These are phyloP conservation scores for Didymella segeticola DNA, from an alignment of 2,329 filamentous ascomycete genomes.

Conservation along the genomic window DNA sequence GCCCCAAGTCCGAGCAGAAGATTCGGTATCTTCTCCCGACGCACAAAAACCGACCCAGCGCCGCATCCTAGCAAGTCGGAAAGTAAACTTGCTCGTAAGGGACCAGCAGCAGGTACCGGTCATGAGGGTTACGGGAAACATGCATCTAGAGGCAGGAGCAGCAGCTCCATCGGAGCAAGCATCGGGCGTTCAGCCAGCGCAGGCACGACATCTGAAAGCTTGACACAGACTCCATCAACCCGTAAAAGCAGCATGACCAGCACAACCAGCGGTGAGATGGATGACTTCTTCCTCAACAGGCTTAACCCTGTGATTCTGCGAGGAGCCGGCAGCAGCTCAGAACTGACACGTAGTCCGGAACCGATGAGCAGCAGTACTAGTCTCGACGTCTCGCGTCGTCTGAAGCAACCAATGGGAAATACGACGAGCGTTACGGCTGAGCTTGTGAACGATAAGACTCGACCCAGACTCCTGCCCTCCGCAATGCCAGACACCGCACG, in stretches of 20 bases:
- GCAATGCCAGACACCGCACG: slow-evolving; percentile 47
- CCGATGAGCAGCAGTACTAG: slow-evolving; percentile 46
- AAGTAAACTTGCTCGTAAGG: slow-evolving; percentile 66
- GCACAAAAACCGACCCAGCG: slow-evolving; percentile 68
- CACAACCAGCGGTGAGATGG: slow-evolving; percentile 52
- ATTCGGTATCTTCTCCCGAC: slow-evolving; percentile 80
- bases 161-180: slow-evolving; percentile 60
- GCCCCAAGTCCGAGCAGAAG: slow-evolving; percentile 63
- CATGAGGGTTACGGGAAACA: slow-evolving; percentile 84
- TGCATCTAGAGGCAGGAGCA: slow-evolving; percentile 69
- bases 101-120: slow-evolving; percentile 89
- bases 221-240: slow-evolving; percentile 44
- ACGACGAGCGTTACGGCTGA: slow-evolving; percentile 27
- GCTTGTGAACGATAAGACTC: slow-evolving; percentile 24
- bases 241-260: slow-evolving; percentile 54
- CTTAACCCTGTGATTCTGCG: slow-evolving; percentile 54
- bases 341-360: slow-evolving; percentile 45
- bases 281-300: slow-evolving; percentile 55
- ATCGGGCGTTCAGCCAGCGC: slow-evolving; percentile 56
- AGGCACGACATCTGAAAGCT: slow-evolving; percentile 47
- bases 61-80: slow-evolving; percentile 63
- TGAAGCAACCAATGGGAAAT: slow-evolving; percentile 27
- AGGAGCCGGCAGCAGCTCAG: slow-evolving; percentile 51
- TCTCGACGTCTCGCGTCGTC: slow-evolving; percentile 34
- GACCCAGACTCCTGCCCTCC: slow-evolving; percentile 45